Base-by-base conservation (phyloP, 2,329 filamentous ascomycete species). In the Aureobasidium sp. region DNA sequence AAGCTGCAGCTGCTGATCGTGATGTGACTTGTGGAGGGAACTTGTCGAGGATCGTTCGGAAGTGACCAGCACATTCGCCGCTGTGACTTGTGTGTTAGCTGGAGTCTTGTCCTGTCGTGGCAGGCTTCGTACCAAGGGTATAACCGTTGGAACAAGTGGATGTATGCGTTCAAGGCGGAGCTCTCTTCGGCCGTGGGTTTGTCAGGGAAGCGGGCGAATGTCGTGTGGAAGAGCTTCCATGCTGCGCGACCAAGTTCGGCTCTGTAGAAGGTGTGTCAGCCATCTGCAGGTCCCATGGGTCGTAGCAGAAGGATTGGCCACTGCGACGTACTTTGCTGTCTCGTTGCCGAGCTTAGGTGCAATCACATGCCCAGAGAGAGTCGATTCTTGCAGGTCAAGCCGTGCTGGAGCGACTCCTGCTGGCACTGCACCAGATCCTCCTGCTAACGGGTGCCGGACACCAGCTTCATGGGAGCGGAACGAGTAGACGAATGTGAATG, bases 301-400 rank as follows among this genome's bases (percentile, higher is more conserved):
- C 11, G 9, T 9, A 29, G 27, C 27, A 29, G 27, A 29, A 1
- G 35, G 7, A 3, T 33, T 10, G 29, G 33, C 27, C 25, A 37
- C 13, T n/a, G 53, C 19, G 40, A 69, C 79, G 53, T 77, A 87
- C 85, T 93, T 94, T 58, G 84, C 78, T 7, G 89, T 94, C 62
- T 87, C 88, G 74, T 94, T 94, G 69, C 89, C 89, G 57, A 94
- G 77, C 74, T 90, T 91, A 1, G 88, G 86, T 54, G 89, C 89
- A 68, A 91, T 93, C 3, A 85, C 86, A 60, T 84, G 84, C 60
- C 88, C 88, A 19, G 80, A 78, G 23, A 90, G 77, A 38, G 70
- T 65, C 11, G 69, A 63, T 38, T 65, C 47, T 60, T 63, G 51
- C 37, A 66, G 65, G 61, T 70, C 69, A 23, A 66, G 63, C 61